These are phyloP conservation scores for Trichoderma erinaceum DNA, from an alignment of 495 filamentous ascomycete genomes.

Conservation along the genomic window DNA sequence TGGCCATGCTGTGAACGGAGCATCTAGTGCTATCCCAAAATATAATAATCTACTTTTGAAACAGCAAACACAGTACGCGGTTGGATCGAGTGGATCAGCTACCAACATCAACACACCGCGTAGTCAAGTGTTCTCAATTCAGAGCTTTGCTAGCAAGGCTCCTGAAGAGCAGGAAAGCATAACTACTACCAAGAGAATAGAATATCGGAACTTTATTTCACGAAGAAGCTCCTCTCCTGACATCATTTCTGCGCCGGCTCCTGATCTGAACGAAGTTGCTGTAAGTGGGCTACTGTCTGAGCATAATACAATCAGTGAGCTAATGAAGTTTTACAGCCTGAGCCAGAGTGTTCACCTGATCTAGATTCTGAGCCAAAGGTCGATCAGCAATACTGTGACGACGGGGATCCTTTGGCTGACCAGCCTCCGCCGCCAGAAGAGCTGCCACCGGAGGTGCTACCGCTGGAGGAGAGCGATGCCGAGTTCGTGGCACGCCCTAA, in stretches of 20 bases:
- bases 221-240: slow-evolving; percentile 11
- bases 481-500: neutral
- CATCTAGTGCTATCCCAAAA: neutral
- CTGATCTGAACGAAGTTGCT: neutral
- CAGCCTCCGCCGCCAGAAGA: neutral
- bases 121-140: neutral
- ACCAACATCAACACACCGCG: slow-evolving; percentile 15
- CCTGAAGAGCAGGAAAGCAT: neutral
- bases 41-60: neutral
- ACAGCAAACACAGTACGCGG: slow-evolving; percentile 7
- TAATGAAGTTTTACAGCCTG: neutral
- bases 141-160: neutral
- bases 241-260: neutral
- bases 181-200: neutral
- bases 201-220: neutral
- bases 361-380: neutral
- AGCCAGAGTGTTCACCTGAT: neutral
- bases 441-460: neutral
- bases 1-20: neutral
- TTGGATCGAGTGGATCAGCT: slow-evolving; percentile 14
- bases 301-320: neutral
- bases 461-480: neutral
- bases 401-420: neutral
- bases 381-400: slow-evolving; percentile 1
- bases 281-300: neutral